phyloP scores from a whole-genome alignment of 768 basidiomycete species.

The Tylopilus felleus region DNA sequence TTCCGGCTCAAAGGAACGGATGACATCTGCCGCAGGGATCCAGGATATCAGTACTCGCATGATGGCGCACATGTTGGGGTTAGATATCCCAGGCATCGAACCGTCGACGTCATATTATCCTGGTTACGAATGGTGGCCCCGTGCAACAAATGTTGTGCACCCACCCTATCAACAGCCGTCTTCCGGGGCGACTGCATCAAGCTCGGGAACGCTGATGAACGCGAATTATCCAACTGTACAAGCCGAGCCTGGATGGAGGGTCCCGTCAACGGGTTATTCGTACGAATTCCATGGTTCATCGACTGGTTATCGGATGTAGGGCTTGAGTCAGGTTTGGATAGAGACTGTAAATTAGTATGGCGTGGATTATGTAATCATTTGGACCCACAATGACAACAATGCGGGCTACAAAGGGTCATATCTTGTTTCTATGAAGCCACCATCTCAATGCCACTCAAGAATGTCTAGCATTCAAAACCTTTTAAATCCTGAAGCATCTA shows the following conservation, averaged over 20 bases:
- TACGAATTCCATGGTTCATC: slow-evolving; percentile 14
- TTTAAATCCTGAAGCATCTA: slow-evolving; percentile 51
- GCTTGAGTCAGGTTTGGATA: background rate
- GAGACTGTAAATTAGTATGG: too few species aligned
- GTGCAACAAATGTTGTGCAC: slow-evolving; percentile 21
- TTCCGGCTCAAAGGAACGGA: slow-evolving; percentile 22
- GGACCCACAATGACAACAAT: slow-evolving; percentile 32
- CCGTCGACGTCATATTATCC: slow-evolving; percentile 50
- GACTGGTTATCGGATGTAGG: slow-evolving; percentile 22
- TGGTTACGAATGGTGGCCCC: slow-evolving; percentile 69
- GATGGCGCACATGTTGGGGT: slow-evolving; percentile 70
- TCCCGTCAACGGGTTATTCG: background rate
- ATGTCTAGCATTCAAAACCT: slow-evolving; percentile 59
- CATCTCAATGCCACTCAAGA: slow-evolving; percentile 9
- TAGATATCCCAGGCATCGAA: slow-evolving; percentile 58
- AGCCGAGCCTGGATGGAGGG: slow-evolving; percentile 22
- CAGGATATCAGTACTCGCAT: slow-evolving; percentile 63
- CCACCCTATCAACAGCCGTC: slow-evolving; percentile 16
- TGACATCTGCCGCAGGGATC: slow-evolving; percentile 38
- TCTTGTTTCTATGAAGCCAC: slow-evolving; percentile 11
- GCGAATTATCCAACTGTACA: slow-evolving; percentile 18
- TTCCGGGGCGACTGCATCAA: background rate
- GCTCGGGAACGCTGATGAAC: slow-evolving; percentile 8
- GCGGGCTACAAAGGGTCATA: background rate
- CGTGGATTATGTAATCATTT: slow-evolving; percentile 27